Evolutionary conservation across 495 filamentous ascomycete species (phyloP), one percentile per base, ranked within the genome.

Genomic region (Xylaria scruposa): DNA sequence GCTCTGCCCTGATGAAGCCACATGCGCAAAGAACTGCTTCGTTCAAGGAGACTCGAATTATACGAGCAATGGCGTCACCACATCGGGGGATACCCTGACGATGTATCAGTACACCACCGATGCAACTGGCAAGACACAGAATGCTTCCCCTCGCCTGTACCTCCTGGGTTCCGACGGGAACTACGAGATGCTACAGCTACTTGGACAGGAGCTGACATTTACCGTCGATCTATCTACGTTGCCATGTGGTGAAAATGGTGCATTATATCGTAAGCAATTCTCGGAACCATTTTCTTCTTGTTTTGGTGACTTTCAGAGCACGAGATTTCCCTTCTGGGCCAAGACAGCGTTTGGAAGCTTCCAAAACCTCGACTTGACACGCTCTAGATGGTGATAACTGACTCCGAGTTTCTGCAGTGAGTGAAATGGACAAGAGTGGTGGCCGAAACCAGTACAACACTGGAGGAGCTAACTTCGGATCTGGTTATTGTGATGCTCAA

Each of bases 401-500:
- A n/a, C n/a, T n/a, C n/a, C n/a, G n/a, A n/a, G n/a, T n/a, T n/a
- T n/a, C n/a, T n/a, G n/a, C n/a, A n/a, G n/a, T 93, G 7, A 84
- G 87, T 4, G 78, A 87, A 74, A 93, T 93, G 91, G 85, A 90
- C 53, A 77, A 84, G 12, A 86, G 87, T 60, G 91, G 91, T 76
- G 91, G 88, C 26, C 80, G 85, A 42, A 85, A 83, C 73, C 73
- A 83, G 0, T 78, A 81, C 59, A 93, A 93, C 83, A 85, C 86
- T 49, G 91, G 91, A 5, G 91, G 91, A 51, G 91, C 91, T 56
- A 83, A 83, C 61, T 92, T 91, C 67, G 91, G 91, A n/a, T 92
- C 91, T 0, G 91, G 91, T 0, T 93, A 94, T 78, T 94, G 91
- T 73, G 91, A 94, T 78, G 88, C 90, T 15, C 91, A 93, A 78